Evolutionary conservation across 1,284 basidiomycete species (phyloP).

Genomic region (Cystobasidium sp.): DNA sequence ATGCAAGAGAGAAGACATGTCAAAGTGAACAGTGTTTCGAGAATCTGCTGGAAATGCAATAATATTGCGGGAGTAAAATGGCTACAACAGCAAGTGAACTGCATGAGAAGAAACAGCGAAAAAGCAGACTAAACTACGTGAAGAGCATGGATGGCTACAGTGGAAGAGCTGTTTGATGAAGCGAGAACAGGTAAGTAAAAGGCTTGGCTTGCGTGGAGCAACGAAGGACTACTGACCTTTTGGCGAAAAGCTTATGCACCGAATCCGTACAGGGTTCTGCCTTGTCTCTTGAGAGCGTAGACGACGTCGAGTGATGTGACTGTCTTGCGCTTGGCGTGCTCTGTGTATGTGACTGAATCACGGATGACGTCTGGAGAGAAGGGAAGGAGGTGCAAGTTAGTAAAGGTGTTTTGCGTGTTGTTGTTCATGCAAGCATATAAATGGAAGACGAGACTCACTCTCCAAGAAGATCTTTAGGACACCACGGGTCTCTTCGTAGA

Average conservation of each 20-base stretch:
- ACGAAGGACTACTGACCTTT: constrained; percentile 1
- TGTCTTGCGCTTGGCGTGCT: constrained; percentile 91
- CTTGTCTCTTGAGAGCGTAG: constrained; percentile 75
- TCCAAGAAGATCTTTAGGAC: constrained; percentile 77
- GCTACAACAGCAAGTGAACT: constrained; percentile 19
- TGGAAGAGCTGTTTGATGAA: neutral
- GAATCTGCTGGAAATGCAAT: constrained; percentile 8
- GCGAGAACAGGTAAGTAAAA: neutral
- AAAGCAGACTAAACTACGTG: neutral
- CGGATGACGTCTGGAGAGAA: constrained; percentile 51
- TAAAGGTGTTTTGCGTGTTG: neutral
- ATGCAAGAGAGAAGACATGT: neutral
- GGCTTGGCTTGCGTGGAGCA: neutral
- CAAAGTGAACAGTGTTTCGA: neutral
- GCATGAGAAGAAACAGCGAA: constrained; percentile 17
- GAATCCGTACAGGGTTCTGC: constrained; percentile 73
- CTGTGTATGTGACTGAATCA: constrained; percentile 86
- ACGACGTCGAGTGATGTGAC: constrained; percentile 88
- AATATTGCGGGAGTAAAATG: constrained; percentile 6
- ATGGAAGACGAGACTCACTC: constrained; percentile 55
- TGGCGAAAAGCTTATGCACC: constrained; percentile 31
- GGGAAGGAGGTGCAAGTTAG: constrained; percentile 6
- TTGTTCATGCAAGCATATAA: constrained; percentile 10
- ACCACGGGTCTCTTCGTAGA: constrained; percentile 91
- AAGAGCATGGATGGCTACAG: constrained; percentile 16